Evolutionary conservation across 2,329 filamentous ascomycete genomes (phyloP), one percentile per base, ranked within the genome.

Genomic region (Hypoxylon sp.): DNA sequence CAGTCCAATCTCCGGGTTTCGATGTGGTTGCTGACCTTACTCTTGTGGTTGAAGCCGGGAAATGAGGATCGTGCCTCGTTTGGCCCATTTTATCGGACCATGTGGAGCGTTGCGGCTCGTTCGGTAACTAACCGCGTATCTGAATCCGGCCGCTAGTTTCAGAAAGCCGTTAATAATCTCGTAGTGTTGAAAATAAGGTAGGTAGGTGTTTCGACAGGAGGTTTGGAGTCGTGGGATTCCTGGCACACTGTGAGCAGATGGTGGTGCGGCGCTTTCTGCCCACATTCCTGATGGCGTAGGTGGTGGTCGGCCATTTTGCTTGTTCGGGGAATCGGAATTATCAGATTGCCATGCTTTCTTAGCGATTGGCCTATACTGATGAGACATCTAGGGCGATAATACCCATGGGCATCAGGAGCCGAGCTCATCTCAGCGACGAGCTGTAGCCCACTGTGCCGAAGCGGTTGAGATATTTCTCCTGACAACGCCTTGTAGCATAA

Each of bases 101-200:
- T 26, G 20, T 6, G 13, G 22, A 37, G 46, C 8, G 13, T 52
- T 57, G 59, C 53, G 46, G 59, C 59, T 62, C 54, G 19, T 53
- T 39, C 26, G 34, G 43, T 15, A 20, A n/a, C 53, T 41, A 48
- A 48, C 7, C 17, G n/a, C 37, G 17, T 41, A 20, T 13, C 17
- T 13, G 3, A 20, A 6, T 26, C 20, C 15, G 24, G 24, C 44
- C 41, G 8, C 39, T 57, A 32, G 48, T 54, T 51, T 19, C 44
- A 48, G n/a, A 44, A 34, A 46, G 50, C 50, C 54, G 50, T 54
- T 50, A 28, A 47, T 37, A 15, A 41, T 41, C 28, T 43, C 44
- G 30, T 55, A 17, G 19, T 41, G 50, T n/a, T 62, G 54, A 43
- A 52, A 37, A n/a, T n/a, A n/a, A 19, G 17, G 4, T 26, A 7